Conservation (phyloP, 768 basidiomycete genomes). For the Hygrophorus pudorinus region DNA sequence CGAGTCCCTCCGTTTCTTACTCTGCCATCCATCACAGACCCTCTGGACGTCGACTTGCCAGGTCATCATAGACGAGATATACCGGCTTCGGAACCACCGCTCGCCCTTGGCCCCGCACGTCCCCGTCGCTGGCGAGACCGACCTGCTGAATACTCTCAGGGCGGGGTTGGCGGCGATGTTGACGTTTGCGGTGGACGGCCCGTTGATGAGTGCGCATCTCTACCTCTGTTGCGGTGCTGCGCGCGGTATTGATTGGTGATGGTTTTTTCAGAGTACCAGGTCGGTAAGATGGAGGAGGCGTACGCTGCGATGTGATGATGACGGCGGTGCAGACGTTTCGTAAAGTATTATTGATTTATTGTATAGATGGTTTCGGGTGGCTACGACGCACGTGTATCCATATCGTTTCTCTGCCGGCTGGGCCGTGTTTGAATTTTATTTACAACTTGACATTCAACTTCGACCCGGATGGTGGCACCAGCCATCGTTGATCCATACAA, state of each 20-base stretch:
- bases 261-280: conserved; percentile 1
- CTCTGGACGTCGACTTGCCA: conserved; percentile 5
- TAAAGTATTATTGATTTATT: too few relatives aligned
- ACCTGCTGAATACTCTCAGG: background rate
- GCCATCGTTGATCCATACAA: too few relatives aligned
- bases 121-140: background rate
- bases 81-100: background rate
- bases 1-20: background rate
- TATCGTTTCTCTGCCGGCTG: too few relatives aligned
- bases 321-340: too few relatives aligned
- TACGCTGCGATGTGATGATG: background rate
- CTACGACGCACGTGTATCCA: too few relatives aligned
- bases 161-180: background rate
- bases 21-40: background rate
- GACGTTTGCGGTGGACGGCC: background rate
- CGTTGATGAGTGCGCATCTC: conserved; percentile 2
- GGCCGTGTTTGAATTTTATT: too few relatives aligned
- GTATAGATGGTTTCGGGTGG: too few relatives aligned
- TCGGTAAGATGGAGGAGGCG: background rate
- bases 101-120: background rate
- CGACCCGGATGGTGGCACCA: too few relatives aligned
- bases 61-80: conserved; percentile 3
- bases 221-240: background rate
- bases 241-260: background rate
- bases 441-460: too few relatives aligned